A percentile compares a stretch with the other conserved stretches of the same genome.
Evolutionary conservation across 2,329 filamentous ascomycete genomes (phyloP).

Genomic region (Thielaviopsis populi): DNA sequence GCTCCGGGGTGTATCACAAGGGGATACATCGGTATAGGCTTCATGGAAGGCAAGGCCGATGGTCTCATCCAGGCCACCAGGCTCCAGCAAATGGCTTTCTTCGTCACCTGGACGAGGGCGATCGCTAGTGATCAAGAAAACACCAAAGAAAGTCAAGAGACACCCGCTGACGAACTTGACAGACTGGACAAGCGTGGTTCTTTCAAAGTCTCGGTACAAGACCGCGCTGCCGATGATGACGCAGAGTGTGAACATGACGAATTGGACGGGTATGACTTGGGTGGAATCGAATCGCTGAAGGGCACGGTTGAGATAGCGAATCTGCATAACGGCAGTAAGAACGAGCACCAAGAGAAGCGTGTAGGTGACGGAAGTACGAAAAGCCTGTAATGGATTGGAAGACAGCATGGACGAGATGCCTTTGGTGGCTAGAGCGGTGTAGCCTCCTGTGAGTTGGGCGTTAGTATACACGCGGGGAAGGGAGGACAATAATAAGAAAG

Average conservation of each 20-base stretch:
- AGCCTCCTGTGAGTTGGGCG: constrained; percentile 46
- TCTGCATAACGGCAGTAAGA: constrained; percentile 83
- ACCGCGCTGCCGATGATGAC: constrained; percentile 91
- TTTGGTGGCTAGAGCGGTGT: constrained; percentile 93
- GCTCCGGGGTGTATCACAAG: constrained; percentile 5
- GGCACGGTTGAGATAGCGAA: constrained; percentile 81
- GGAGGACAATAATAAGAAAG: neutral
- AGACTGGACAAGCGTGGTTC: constrained; percentile 56
- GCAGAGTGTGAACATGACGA: constrained; percentile 88
- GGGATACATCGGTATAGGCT: constrained; percentile 14
- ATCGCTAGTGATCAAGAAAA: constrained; percentile 92
- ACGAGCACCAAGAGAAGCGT: constrained; percentile 65
- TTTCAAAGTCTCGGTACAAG: constrained; percentile 87
- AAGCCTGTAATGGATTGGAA: constrained; percentile 72
- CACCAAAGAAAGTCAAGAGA: constrained; percentile 80
- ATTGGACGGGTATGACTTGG: constrained; percentile 94
- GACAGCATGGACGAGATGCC: constrained; percentile 91
- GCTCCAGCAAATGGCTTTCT: constrained; percentile 37
- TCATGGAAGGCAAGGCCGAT: constrained; percentile 41
- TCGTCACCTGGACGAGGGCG: constrained; percentile 44
- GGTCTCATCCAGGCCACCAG: constrained; percentile 47
- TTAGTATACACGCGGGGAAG: neutral
- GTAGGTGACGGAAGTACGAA: constrained; percentile 87
- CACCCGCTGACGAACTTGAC: constrained; percentile 83
- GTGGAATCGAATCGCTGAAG: constrained; percentile 92